Conservation (phyloP, 139 green algal species). For the Auxenochlorella pyrenoidosa region DNA sequence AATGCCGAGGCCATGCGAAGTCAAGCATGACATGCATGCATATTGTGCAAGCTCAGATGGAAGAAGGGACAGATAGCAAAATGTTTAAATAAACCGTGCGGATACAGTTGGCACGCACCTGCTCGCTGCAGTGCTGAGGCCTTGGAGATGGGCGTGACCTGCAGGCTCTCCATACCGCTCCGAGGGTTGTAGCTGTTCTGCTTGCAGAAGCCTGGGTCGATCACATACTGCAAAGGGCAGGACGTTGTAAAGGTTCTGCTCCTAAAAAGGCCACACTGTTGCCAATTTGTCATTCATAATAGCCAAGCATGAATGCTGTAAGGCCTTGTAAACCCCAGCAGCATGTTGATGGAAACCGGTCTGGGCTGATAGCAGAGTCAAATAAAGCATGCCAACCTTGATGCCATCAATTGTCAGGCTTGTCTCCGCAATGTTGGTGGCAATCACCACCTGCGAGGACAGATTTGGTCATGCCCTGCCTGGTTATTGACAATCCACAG, state of each 20-base stretch:
- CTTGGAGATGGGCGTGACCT: slow-evolving; percentile 91
- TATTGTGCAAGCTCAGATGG: too few species aligned
- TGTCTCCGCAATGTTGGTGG: slow-evolving; percentile 99
- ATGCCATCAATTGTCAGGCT: slow-evolving; percentile 98
- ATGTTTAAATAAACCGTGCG: too few species aligned
- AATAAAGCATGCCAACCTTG: too few species aligned
- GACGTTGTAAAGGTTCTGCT: too few species aligned
- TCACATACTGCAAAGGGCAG: slow-evolving; percentile 80
- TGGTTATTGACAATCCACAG: not conserved
- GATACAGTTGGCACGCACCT: slow-evolving; percentile 23
- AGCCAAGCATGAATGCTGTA: too few species aligned
- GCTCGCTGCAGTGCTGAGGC: slow-evolving; percentile 90
- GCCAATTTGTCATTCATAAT: too few species aligned
- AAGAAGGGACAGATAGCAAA: too few species aligned
- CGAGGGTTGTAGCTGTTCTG: slow-evolving; percentile 98
- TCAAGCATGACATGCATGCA: too few species aligned
- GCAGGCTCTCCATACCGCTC: slow-evolving; percentile 90
- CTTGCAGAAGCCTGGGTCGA: slow-evolving; percentile 97
- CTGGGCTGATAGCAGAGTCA: too few species aligned
- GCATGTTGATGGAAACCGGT: too few species aligned
- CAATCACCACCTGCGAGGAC: slow-evolving; percentile 74
- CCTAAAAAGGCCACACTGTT: too few species aligned
- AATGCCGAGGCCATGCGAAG: not conserved
- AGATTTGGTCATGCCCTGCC: not conserved
- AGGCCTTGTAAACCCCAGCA: too few species aligned